Conservation (phyloP, 768 basidiomycete species). For the Polyporus arcularius region DNA sequence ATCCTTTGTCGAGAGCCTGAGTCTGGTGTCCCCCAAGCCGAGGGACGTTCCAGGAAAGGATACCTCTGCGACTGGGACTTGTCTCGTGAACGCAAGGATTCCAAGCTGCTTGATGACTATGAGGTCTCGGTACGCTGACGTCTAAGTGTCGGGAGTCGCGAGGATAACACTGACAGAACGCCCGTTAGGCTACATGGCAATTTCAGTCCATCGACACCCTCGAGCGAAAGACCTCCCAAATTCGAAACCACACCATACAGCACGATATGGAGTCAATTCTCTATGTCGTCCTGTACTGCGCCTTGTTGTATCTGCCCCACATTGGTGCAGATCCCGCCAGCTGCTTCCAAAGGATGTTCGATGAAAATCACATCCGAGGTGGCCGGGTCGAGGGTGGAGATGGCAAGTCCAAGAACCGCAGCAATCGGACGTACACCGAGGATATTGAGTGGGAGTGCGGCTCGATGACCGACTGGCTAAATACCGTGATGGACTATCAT, state of each 20-base stretch:
- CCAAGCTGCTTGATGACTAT: neutral
- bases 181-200: neutral
- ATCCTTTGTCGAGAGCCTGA: neutral
- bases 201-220: neutral
- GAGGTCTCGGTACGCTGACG: neutral
- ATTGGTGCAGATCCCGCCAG: too few relatives aligned
- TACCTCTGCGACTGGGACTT: constrained; percentile 5
- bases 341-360: too few relatives aligned
- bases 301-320: neutral
- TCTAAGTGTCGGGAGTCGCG: too few relatives aligned
- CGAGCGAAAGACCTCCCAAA: too few relatives aligned
- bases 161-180: too few relatives aligned
- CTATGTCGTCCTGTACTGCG: constrained; percentile 5
- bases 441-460: too few relatives aligned
- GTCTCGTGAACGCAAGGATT: neutral
- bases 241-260: neutral
- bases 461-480: too few relatives aligned
- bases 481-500: too few relatives aligned
- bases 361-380: too few relatives aligned
- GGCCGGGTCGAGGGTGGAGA: too few relatives aligned
- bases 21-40: neutral
- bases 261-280: constrained; percentile 3
- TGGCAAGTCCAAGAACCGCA: too few relatives aligned
- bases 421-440: too few relatives aligned
- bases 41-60: neutral